Base-by-base conservation (phyloP, 2,329 filamentous ascomycete species). In the Epichloe typhina region DNA sequence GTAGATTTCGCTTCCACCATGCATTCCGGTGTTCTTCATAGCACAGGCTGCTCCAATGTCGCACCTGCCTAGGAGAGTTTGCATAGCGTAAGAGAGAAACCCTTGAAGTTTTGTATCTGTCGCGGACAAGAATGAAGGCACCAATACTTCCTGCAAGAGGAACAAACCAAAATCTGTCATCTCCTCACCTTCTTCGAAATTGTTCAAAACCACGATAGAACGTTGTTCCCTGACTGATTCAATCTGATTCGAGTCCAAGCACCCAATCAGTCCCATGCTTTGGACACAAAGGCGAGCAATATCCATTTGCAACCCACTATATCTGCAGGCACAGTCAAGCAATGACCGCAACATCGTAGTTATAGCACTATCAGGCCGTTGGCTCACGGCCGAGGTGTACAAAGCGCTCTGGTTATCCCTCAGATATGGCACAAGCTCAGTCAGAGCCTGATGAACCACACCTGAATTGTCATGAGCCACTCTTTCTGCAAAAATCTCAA, bases 21-120 rank as follows among this genome's bases (percentile, higher is more conserved):
- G 19, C 52, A 61, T 61, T 4, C 65, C 65, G 1, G 65, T 64
- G 3, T 69, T 67, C 38, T 69, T 65, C 62, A 66, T 65, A 33
- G 64, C 65, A 48, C 72, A 74, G 0, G 76, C 79, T 11, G 76
- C 71, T 52, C 75, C 82, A 60, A 96, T 83, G 31, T 85, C 83
- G 60, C 86, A 88, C 57, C 84, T 81, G 43, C 83, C 82, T 3
- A 97, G 75, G 40, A 97, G 75, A 59, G 95, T 85, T 66, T 99
- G 93, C 82, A 98, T 96, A 2, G 85, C 87, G 66, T 86, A 98
- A 1, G 91, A 91, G 17, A 99, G 74, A 62, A 94, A 95, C 0
- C 89, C 90, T 65, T 97, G 93, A 5, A 89, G 77, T 56, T 82
- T 83, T 2, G 89, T 86, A 63, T 96, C 94, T 0, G 86, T 93